phyloP scores from a whole-genome alignment of 352 stramenopile species.

The Globisporangium carolinianum region DNA sequence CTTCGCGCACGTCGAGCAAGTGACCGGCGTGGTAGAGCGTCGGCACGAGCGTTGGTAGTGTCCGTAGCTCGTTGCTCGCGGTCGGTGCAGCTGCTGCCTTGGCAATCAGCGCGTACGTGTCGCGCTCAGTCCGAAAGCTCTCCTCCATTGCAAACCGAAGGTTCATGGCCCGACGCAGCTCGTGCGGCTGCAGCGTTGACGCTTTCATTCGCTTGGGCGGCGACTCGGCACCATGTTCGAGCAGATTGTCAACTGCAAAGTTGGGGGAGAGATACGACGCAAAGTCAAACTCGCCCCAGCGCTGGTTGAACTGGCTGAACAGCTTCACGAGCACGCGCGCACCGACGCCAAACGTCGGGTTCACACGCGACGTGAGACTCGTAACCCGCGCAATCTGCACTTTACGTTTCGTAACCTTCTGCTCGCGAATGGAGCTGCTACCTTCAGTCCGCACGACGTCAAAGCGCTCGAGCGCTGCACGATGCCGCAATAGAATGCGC shows the following conservation, averaged over 20 bases:
- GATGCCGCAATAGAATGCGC: slow-evolving; percentile 47
- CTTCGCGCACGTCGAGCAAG: slow-evolving; percentile 49
- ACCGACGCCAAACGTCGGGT: slow-evolving; percentile 69
- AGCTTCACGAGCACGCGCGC: slow-evolving; percentile 67
- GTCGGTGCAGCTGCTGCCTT: slow-evolving; percentile 1
- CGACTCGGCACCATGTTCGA: slow-evolving; percentile 1
- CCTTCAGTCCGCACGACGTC: slow-evolving; percentile 1
- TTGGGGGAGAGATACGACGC: slow-evolving; percentile 53
- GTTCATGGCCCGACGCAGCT: slow-evolving; percentile 50
- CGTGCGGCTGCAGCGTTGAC: slow-evolving; percentile 29
- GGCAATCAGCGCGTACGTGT: slow-evolving; percentile 50
- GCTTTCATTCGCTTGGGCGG: slow-evolving; percentile 39
- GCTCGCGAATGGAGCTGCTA: background rate
- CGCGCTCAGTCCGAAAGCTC: slow-evolving; percentile 57
- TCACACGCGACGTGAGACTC: slow-evolving; percentile 66
- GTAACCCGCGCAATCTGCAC: slow-evolving; percentile 35
- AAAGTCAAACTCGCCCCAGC: slow-evolving; percentile 77
- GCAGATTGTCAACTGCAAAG: slow-evolving; percentile 20
- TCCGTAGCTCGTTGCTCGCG: slow-evolving; percentile 10
- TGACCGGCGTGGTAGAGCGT: slow-evolving; percentile 44
- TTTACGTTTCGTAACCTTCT: slow-evolving; percentile 12
- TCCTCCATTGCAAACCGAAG: slow-evolving; percentile 74
- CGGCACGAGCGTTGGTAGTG: slow-evolving; percentile 31
- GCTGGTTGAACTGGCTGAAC: slow-evolving; percentile 79
- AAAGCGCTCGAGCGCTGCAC: slow-evolving; percentile 15